Conservation (phyloP, 2,329 filamentous ascomycete species). For the Cladosporium sphaerospermum region DNA sequence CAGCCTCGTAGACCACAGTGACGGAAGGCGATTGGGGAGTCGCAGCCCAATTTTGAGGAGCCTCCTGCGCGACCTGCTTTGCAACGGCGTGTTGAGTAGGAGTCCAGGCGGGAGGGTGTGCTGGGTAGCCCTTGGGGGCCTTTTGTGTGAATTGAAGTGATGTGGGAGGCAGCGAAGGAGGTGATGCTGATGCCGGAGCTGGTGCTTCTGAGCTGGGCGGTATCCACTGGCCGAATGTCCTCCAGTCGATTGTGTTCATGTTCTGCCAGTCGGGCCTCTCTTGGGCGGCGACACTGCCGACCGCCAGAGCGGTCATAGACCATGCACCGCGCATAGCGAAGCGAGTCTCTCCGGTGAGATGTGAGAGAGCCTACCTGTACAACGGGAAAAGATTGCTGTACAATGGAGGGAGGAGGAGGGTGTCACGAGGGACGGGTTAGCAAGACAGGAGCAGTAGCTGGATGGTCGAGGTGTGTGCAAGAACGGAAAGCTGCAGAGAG, state of each 20-base stretch:
- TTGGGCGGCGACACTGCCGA: conserved; percentile 9
- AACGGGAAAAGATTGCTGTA: background rate
- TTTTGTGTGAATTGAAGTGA: conserved; percentile 8
- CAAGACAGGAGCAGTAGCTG: background rate
- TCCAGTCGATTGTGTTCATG: conserved; percentile 10
- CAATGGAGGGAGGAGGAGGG: conserved; percentile 1
- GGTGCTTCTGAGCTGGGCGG: background rate
- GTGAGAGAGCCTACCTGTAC: background rate
- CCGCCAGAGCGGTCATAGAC: conserved; percentile 10
- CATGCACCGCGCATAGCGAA: conserved; percentile 9
- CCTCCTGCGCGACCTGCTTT: conserved; percentile 7
- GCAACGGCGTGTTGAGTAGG: conserved; percentile 3
- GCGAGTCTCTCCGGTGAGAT: background rate
- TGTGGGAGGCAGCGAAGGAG: background rate
- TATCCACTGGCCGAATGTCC: conserved; percentile 11
- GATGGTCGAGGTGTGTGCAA: conserved; percentile 5
- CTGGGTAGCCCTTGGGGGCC: conserved; percentile 6
- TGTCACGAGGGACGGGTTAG: conserved; percentile 11
- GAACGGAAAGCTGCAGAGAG: conserved; percentile 3
- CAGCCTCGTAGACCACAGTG: conserved; percentile 12
- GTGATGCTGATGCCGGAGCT: background rate
- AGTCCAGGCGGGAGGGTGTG: background rate
- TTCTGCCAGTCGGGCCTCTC: conserved; percentile 9
- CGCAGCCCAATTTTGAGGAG: background rate
- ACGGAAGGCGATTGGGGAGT: background rate